Base-by-base conservation (phyloP, 805 yeast genomes). In the Pichia thaimueangensis region DNA sequence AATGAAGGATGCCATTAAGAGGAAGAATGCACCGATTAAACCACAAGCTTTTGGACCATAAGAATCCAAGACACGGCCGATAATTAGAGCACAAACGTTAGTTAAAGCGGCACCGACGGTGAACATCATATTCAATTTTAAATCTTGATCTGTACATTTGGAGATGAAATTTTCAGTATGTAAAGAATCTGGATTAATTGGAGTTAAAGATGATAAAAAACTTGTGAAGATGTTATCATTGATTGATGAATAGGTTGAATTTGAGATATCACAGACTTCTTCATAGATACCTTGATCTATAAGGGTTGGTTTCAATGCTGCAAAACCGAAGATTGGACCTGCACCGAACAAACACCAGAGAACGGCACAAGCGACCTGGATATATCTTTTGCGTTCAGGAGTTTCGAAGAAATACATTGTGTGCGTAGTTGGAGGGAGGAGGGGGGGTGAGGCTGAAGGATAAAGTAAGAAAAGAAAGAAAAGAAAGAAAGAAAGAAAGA, bases 321-420 rank as follows among this genome's bases (percentile, higher is more conserved):
- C 80, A 61, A 75, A 75, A 6, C 80, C 80, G 55, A 75, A 75
- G 28, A 74, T 71, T 3, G 79, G 78, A 5, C 80, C 80, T 3
- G 77, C 80, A 5, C 78, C 71, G 22, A 75, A 57, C 8, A 75
- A 58, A 51, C 79, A 74, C 80, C 80, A 75, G 15, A 64, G 45
- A 17, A 74, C 72, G 17, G 80, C 78, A 60, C 77, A 69, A 13
- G 53, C 56, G 34, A 73, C 68, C 55, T 74, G 80, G 17, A 55
- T 28, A 9, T 68, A 29, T 46, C 71, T 59, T 30, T 48, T 66
- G 20, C 46, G 53, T n/a, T 45, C 24, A 1, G 62, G 35, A 3
- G 52, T 43, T 43, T 61, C 64, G 37, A 61, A 61, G 47, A 60
- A 61, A 37, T 59, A 61, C 65, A 61, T 61, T 17, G 24, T 32